Percentiles rank a stretch among this genome's conserved stretches.
These are phyloP conservation scores for Pisolithus orientalis DNA, from an alignment of 768 basidiomycete genomes.

Conservation along the genomic window DNA sequence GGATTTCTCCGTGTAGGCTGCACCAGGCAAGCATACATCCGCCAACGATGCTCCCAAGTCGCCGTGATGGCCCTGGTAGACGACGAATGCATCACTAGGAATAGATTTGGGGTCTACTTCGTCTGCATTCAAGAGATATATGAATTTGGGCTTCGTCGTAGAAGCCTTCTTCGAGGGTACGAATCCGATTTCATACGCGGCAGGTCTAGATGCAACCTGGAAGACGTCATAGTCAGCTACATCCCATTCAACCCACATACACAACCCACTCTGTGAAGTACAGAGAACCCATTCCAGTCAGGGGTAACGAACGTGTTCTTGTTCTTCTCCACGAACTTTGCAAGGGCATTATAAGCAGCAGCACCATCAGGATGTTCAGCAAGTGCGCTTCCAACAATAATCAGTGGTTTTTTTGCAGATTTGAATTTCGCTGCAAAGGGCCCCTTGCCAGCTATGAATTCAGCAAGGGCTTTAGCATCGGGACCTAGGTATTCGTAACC, in stretches of 20 bases:
- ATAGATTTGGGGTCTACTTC: constrained; percentile 86
- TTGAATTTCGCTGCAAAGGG: constrained; percentile 83
- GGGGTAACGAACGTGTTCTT: constrained; percentile 70
- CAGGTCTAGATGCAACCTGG: constrained; percentile 86
- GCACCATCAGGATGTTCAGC: constrained; percentile 81
- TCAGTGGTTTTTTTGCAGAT: constrained; percentile 83
- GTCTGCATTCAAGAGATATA: constrained; percentile 95
- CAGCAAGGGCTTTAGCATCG: constrained; percentile 65
- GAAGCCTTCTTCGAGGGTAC: constrained; percentile 78
- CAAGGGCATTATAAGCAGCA: constrained; percentile 67
- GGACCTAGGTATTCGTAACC: constrained; percentile 88
- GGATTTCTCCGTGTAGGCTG: constrained; percentile 90
- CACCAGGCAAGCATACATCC: constrained; percentile 90
- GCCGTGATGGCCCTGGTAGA: constrained; percentile 98
- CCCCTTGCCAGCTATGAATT: constrained; percentile 73
- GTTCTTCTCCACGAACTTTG: constrained; percentile 76
- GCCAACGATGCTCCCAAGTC: constrained; percentile 94
- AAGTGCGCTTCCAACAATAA: constrained; percentile 87
- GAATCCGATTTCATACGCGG: constrained; percentile 94
- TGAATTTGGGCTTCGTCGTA: constrained; percentile 78
- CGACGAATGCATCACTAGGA: constrained; percentile 89
- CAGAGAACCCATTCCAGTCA: constrained; percentile 93
- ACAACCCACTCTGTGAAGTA: constrained; percentile 78
- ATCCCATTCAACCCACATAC: background rate
- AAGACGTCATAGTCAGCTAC: background rate